Conservation (phyloP, 2,329 filamentous ascomycete genomes). For the Colletotrichum tropicale region DNA sequence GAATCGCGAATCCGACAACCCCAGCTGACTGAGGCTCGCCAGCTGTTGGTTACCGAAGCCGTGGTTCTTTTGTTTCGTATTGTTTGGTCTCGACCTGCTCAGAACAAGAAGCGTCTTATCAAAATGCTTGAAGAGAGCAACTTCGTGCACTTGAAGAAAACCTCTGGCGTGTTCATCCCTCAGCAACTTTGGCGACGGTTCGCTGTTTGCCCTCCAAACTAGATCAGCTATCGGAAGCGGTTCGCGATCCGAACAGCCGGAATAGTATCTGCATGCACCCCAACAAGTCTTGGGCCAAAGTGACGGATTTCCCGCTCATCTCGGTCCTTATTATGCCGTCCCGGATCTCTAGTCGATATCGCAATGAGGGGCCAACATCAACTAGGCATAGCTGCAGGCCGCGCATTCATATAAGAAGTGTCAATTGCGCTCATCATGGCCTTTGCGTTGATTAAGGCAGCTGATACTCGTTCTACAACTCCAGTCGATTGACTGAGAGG, state of each 20-base stretch:
- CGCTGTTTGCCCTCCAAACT: not conserved
- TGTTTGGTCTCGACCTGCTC: not conserved
- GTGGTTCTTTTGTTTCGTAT: not conserved
- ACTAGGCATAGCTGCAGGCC: not conserved
- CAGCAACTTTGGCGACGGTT: not conserved
- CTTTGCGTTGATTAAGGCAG: not conserved
- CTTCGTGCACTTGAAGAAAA: not conserved
- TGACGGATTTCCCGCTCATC: not conserved
- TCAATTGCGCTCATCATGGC: not conserved
- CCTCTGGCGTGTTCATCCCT: not conserved
- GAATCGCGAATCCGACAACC: not conserved
- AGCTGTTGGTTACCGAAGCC: not conserved
- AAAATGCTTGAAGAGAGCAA: not conserved
- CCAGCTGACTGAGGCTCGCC: not conserved
- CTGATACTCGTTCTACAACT: not conserved
- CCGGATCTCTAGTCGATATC: not conserved
- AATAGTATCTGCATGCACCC: not conserved
- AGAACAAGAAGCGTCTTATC: not conserved
- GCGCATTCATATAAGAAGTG: not conserved
- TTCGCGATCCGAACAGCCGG: slow-evolving; percentile 4
- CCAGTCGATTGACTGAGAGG: not conserved
- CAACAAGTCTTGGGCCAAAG: not conserved
- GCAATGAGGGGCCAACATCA: slow-evolving; percentile 3
- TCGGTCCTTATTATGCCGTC: slow-evolving; percentile 13
- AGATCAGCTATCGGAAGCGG: not conserved